Conservation (phyloP, 371 early-diverging fungal genomes). For the Circinella minor region DNA sequence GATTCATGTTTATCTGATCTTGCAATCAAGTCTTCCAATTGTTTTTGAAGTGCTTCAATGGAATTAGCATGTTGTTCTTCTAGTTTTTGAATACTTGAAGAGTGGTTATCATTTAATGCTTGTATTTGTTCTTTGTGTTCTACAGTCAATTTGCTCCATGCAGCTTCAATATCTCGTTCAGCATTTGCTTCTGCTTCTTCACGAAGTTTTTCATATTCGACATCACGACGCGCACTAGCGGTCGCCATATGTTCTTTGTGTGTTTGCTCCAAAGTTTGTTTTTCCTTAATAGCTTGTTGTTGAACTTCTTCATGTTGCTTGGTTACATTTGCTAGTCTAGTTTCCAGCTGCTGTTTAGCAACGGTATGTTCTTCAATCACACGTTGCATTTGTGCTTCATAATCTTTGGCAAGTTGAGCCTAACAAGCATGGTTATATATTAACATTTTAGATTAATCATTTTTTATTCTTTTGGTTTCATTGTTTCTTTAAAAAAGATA, state of each 20-base stretch:
- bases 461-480: not conserved
- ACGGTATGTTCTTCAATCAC: slow-evolving; percentile 9
- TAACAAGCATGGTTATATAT: not conserved
- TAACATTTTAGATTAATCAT: not conserved
- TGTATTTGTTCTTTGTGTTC: slow-evolving; percentile 25
- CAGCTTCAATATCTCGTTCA: slow-evolving; percentile 27
- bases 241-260: slow-evolving; percentile 19
- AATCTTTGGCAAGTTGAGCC: slow-evolving; percentile 16
- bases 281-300: not conserved
- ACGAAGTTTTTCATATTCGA: slow-evolving; percentile 28
- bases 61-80: slow-evolving; percentile 18
- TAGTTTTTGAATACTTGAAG: slow-evolving; percentile 9
- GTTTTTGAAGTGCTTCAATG: slow-evolving; percentile 17
- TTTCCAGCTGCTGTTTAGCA: slow-evolving; percentile 12
- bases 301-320: not conserved
- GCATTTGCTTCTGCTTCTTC: slow-evolving; percentile 38
- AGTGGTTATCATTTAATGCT: slow-evolving; percentile 18
- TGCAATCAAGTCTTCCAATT: slow-evolving; percentile 10
- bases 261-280: slow-evolving; percentile 14
- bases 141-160: slow-evolving; percentile 25
- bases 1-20: slow-evolving; percentile 9
- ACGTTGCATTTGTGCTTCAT: slow-evolving; percentile 22
- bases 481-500: not conserved
- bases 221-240: slow-evolving; percentile 14
- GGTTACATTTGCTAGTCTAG: slow-evolving; percentile 4